A percentile compares a stretch with the other conserved stretches of the same genome.
phyloP scores from a whole-genome alignment of 768 basidiomycete species.

The Auricularia sp. region DNA sequence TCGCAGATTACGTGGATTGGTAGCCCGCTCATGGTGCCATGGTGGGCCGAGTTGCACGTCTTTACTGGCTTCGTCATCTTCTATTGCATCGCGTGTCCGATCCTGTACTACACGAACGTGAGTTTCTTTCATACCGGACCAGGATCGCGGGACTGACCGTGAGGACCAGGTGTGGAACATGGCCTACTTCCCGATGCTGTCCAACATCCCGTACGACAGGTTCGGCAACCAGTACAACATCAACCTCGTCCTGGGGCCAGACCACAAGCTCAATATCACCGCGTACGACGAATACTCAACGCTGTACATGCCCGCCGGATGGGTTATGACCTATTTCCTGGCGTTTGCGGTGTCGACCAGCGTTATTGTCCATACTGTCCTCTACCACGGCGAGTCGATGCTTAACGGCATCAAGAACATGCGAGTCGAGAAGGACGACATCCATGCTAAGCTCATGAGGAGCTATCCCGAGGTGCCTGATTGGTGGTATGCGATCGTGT shows the following conservation, averaged over 20 bases:
- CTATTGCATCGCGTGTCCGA: conserved; percentile 26
- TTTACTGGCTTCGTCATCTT: conserved; percentile 32
- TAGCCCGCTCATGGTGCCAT: conserved; percentile 35
- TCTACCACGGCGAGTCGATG: conserved; percentile 33
- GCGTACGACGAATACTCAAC: conserved; percentile 37
- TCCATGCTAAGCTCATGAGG: conserved; percentile 38
- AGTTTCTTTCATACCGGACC: conserved; percentile 9
- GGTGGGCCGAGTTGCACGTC: conserved; percentile 40
- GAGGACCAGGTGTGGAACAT: conserved; percentile 26
- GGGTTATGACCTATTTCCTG: conserved; percentile 31
- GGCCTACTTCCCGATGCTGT: conserved; percentile 34
- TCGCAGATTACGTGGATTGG: conserved; percentile 33
- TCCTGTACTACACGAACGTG: conserved; percentile 12
- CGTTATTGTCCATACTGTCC: conserved; percentile 31
- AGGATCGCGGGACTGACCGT: neutral
- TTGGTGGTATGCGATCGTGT: conserved; percentile 27
- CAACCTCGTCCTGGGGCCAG: conserved; percentile 23
- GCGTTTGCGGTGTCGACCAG: conserved; percentile 31
- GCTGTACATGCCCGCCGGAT: conserved; percentile 33
- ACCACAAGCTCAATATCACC: conserved; percentile 24
- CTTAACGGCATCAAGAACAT: conserved; percentile 22
- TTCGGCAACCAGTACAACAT: conserved; percentile 33
- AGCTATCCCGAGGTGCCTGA: conserved; percentile 30
- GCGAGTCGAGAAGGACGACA: conserved; percentile 32
- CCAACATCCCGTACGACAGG: conserved; percentile 29